Base-by-base conservation (phyloP, 345 rosid genomes). In the Acer negundo region DNA sequence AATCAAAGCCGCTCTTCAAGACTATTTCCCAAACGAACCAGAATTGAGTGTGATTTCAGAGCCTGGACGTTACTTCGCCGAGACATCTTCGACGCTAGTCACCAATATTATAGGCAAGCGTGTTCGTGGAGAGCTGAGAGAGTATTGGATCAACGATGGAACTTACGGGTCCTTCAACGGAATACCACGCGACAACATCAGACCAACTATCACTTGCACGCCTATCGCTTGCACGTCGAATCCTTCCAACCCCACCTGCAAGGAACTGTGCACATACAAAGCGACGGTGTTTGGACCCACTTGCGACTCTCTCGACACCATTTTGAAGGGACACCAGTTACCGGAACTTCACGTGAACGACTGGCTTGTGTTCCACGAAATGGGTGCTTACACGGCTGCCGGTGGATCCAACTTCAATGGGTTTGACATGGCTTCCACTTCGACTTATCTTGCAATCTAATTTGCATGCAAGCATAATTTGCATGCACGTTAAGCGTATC, bases 81-180 rank as follows among this genome's bases (percentile, higher is more conserved):
- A 77, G 40, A 46, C 81, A 6, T 77, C 84, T 9, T 83, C 80
- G 69, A 83, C 77, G 3, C 38, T 83, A 53, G 82, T 69, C 17
- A 75, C 81, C 1, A 77, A 62, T 67, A 67, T 83, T 3, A 83
- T 83, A 5, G 86, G 86, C n/a, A 83, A 75, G 46, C 70, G 82
- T 0, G 80, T 82, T 23, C 67, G 82, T n/a, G 78, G 75, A 4
- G 80, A 75, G 35, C 5, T 70, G 16, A 74, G 81, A 65, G 80
- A 80, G 75, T 83, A 83, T 19, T 80, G 86, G 86, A 83, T 83
- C 6, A 81, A 78, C 70, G 86, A 83, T 23, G 84, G 84, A 58
- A 53, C 55, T 46, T 77, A 77, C 49, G 86, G 84, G 0, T 83
- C 86, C 19, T 58, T 84, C 70, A 70, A 76, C 53, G 47, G 67